phyloP scores from a whole-genome alignment of 306 rosid species.

The Leucaena leucocephala region DNA sequence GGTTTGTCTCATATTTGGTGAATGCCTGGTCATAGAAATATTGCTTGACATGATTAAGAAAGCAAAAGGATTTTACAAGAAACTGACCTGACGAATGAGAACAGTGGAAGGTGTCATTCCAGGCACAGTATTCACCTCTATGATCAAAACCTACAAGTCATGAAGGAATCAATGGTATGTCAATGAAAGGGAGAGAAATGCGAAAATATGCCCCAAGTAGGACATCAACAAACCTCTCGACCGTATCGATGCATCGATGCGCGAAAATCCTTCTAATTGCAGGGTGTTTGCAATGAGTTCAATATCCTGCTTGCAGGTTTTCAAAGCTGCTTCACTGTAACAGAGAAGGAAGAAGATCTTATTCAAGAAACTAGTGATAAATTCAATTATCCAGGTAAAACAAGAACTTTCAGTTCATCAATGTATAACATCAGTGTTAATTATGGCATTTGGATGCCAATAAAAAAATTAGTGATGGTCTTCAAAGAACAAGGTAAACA shows the following conservation, averaged over 20 bases:
- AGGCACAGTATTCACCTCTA: slow-evolving; percentile 97
- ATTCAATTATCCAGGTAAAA: background rate
- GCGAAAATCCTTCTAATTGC: slow-evolving; percentile 89
- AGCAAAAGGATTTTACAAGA: slow-evolving; percentile 3
- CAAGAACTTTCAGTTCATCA: background rate
- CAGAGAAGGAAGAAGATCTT: slow-evolving; percentile 27
- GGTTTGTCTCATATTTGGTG: background rate
- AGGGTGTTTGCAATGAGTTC: slow-evolving; percentile 84
- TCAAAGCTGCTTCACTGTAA: slow-evolving; percentile 66
- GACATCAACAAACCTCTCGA: slow-evolving; percentile 70
- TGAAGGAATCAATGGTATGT: background rate
- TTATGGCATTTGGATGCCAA: slow-evolving; percentile 9
- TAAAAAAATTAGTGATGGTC: slow-evolving; percentile 15
- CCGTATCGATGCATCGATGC: slow-evolving; percentile 90
- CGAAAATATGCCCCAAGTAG: background rate
- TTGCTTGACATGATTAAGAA: slow-evolving; percentile 4
- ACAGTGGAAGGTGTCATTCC: slow-evolving; percentile 99
- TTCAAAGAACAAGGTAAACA: slow-evolving; percentile 17
- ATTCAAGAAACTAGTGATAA: slow-evolving; percentile 7
- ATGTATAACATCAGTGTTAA: background rate
- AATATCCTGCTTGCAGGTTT: slow-evolving; percentile 64
- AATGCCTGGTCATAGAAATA: background rate
- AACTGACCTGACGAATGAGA: slow-evolving; percentile 85
- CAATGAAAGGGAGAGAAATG: slow-evolving; percentile 1
- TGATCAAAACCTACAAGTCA: slow-evolving; percentile 67